Conservation (phyloP, 139 green algal species). For the Picochlorum sp. region DNA sequence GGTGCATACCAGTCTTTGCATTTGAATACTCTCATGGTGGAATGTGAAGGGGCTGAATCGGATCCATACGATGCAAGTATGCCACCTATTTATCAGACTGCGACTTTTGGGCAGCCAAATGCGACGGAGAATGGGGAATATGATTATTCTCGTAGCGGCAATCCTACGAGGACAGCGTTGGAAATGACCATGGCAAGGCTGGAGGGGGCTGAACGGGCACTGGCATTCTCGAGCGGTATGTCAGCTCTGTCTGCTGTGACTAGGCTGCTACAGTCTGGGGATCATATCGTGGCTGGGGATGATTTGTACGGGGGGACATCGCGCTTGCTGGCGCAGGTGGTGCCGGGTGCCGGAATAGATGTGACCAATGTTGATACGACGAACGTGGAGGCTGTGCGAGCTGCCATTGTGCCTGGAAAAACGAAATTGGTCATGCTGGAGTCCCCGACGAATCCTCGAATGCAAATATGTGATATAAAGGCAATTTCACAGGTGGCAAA, state of each 20-base stretch:
- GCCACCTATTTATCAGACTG: constrained; percentile 93
- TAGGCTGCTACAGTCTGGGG: constrained; percentile 34
- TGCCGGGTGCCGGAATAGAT: constrained; percentile 43
- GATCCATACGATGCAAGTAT: constrained; percentile 75
- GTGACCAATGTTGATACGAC: constrained; percentile 91
- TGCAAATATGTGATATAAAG: constrained; percentile 91
- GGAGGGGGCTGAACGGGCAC: constrained; percentile 70
- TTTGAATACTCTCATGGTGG: constrained; percentile 35
- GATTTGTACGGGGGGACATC: constrained; percentile 95
- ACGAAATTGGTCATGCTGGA: constrained; percentile 93
- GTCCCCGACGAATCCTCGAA: constrained; percentile 95
- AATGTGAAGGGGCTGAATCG: constrained; percentile 7
- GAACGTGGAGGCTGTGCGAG: constrained; percentile 52
- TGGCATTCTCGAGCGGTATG: constrained; percentile 94
- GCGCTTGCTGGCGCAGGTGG: constrained; percentile 62
- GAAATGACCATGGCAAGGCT: constrained; percentile 72
- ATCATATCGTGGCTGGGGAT: constrained; percentile 82
- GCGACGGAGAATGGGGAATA: constrained; percentile 76
- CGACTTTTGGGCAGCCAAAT: constrained; percentile 67
- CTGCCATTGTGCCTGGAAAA: constrained; percentile 50
- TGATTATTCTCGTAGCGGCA: constrained; percentile 95
- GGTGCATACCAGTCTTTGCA: not conserved
- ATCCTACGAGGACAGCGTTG: constrained; percentile 77
- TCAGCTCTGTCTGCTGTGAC: constrained; percentile 60
- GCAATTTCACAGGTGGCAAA: constrained; percentile 59